Base-by-base conservation (phyloP, 176 grass and related monocot species). In the Elymus sibiricus region DNA sequence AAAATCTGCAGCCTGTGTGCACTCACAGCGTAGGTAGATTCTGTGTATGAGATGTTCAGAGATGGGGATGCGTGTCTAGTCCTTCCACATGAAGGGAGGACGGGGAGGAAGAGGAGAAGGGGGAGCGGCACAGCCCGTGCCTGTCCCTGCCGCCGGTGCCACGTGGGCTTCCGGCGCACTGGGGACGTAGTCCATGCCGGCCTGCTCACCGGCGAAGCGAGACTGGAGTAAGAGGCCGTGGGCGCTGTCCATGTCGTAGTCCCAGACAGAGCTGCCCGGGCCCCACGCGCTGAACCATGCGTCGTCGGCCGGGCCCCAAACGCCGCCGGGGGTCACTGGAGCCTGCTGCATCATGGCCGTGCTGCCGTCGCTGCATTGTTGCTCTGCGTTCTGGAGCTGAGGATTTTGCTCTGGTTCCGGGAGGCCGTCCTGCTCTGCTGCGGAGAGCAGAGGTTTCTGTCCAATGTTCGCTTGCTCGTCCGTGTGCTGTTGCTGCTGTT, bases 251-350 rank as follows among this genome's bases (percentile, higher is more conserved):
- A 99, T 88, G 79, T 96, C 97, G 83, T 91, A 87, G 79, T 99
- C 97, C 97, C 97, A 99, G 28, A 94, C 90, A 39, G 89, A 94
- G 84, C 97, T 99, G 68, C 90, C 91, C 0, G 97, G 97, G 0
- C 94, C 97, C 97, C 97, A 99, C 13, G 92, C 82, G 77, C 88
- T 96, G 83, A 99, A 96, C 97, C 97, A 99, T 5, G 90, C 94
- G 86, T 94, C 97, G 16, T 99, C 97, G 44, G 90, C 90, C 6
- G 87, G 90, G 1, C 87, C 90, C 94, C 97, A 96, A 1, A 92
- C 70, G 77, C 89, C 81, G 70, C 49, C 4, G 81, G 86, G 79
- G 8, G 90, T 79, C 46, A 29, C 56, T 47, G 86, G 58, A 58
- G 78, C 43, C 72, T 75, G 65, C 25, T 87, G 74, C 29, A 37